Evolutionary conservation across 768 basidiomycete species (phyloP).

Genomic region (Rhodocollybia butyracea): DNA sequence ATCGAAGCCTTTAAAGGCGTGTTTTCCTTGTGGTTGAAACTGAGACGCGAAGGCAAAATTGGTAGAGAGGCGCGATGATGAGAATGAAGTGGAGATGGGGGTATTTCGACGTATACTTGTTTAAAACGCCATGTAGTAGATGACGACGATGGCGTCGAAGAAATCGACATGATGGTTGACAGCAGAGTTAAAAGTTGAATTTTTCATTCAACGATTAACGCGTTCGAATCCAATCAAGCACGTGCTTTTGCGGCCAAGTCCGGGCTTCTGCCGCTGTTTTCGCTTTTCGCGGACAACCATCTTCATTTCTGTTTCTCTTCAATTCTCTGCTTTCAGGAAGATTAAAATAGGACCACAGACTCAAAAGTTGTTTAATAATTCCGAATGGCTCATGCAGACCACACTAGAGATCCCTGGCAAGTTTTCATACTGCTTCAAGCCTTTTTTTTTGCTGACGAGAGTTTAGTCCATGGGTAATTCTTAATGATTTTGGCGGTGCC

Average conservation of each 20-base stretch:
- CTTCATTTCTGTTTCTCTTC: too few species aligned
- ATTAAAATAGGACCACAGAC: too few species aligned
- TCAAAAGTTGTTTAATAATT: too few species aligned
- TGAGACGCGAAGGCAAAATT: background rate
- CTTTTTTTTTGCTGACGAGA: background rate
- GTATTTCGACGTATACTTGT: conserved; percentile 60
- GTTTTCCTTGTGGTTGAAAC: conserved; percentile 11
- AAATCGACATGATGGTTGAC: conserved; percentile 31
- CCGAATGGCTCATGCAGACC: conserved; percentile 84
- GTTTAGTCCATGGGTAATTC: conserved; percentile 92
- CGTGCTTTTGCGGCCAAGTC: background rate
- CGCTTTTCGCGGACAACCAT: too few species aligned
- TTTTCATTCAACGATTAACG: background rate
- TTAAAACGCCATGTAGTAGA: conserved; percentile 30
- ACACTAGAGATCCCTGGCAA: conserved; percentile 91
- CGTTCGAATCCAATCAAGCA: background rate
- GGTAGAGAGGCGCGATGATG: conserved; percentile 9
- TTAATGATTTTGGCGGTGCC: conserved; percentile 97
- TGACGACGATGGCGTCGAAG: conserved; percentile 22
- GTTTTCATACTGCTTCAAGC: conserved; percentile 12
- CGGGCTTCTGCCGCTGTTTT: too few species aligned
- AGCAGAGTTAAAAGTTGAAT: conserved; percentile 14
- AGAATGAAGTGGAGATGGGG: conserved; percentile 40
- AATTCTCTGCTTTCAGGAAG: too few species aligned
- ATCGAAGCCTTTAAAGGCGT: conserved; percentile 1